phyloP scores from a whole-genome alignment of 2,329 filamentous ascomycete species.

The Talaromyces sp. region DNA sequence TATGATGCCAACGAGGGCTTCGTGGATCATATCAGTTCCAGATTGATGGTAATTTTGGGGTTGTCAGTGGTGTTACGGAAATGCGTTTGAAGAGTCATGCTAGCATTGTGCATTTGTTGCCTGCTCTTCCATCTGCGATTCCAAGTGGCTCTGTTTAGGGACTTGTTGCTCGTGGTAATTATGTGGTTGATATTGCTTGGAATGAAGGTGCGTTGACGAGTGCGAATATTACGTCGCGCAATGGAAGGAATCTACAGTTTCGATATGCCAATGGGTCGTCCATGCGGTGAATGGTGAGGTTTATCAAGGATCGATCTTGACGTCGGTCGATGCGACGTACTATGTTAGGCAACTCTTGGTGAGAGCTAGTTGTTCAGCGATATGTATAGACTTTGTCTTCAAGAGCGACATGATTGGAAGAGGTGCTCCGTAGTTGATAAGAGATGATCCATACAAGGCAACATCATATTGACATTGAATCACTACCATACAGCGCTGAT shows the following conservation, averaged over 20 bases:
- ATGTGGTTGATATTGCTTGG: background rate
- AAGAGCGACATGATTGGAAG: too few species aligned
- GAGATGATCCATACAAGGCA: background rate
- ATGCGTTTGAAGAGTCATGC: background rate
- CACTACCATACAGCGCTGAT: conserved; percentile 2
- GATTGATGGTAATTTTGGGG: background rate
- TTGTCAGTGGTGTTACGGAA: background rate
- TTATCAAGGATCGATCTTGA: background rate
- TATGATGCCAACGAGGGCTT: background rate
- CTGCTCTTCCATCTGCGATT: background rate
- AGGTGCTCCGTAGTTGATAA: background rate
- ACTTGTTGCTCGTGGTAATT: background rate
- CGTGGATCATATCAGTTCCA: too few species aligned
- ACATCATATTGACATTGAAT: background rate
- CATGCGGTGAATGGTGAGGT: background rate
- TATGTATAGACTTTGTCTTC: too few species aligned
- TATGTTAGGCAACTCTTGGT: background rate
- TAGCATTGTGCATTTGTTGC: background rate
- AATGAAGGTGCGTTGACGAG: background rate
- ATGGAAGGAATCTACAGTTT: background rate
- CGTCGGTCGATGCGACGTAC: background rate
- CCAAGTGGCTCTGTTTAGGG: background rate
- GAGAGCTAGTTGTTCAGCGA: background rate
- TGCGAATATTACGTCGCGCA: background rate
- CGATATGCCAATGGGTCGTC: background rate